Evolutionary conservation across 441 rosid genomes (phyloP).

Genomic region (Pelargonium myrrhifolium): DNA sequence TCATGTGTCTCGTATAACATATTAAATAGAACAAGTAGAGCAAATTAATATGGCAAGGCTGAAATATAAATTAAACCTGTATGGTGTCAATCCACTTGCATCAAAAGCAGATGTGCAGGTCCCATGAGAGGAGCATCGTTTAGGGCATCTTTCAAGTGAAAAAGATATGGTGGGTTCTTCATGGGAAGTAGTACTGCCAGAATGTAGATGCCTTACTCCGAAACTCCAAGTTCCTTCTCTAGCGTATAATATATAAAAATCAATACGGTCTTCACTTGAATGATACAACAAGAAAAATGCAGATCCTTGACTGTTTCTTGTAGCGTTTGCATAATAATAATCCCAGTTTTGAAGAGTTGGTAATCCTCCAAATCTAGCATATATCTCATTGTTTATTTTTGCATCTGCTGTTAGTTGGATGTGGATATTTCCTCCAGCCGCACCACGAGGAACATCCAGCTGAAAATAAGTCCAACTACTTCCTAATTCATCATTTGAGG

Average conservation of each 20-base stretch:
- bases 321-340: slow-evolving; percentile 64
- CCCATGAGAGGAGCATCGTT: slow-evolving; percentile 78
- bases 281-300: slow-evolving; percentile 51
- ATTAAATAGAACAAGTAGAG: slow-evolving; percentile 5
- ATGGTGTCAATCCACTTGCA: slow-evolving; percentile 84
- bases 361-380: slow-evolving; percentile 68
- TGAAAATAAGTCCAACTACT: slow-evolving; percentile 74
- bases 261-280: slow-evolving; percentile 58
- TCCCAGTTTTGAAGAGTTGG: slow-evolving; percentile 69
- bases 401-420: slow-evolving; percentile 50
- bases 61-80: slow-evolving; percentile 46
- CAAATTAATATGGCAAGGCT: not conserved
- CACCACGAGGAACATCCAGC: slow-evolving; percentile 69
- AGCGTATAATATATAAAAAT: slow-evolving; percentile 67
- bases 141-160: slow-evolving; percentile 89
- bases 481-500: slow-evolving; percentile 37
- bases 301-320: slow-evolving; percentile 49
- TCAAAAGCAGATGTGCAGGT: slow-evolving; percentile 65
- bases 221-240: slow-evolving; percentile 83
- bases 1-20: slow-evolving; percentile 13
- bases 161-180: slow-evolving; percentile 57
- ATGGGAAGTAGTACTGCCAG: slow-evolving; percentile 24
- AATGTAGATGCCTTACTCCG: slow-evolving; percentile 55
- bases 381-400: slow-evolving; percentile 54
- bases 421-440: slow-evolving; percentile 89